Evolutionary conservation across 2,329 filamentous ascomycete species (phyloP), one percentile per base, ranked within the genome.

Genomic region (Aspergillus fumigatiaffinis): DNA sequence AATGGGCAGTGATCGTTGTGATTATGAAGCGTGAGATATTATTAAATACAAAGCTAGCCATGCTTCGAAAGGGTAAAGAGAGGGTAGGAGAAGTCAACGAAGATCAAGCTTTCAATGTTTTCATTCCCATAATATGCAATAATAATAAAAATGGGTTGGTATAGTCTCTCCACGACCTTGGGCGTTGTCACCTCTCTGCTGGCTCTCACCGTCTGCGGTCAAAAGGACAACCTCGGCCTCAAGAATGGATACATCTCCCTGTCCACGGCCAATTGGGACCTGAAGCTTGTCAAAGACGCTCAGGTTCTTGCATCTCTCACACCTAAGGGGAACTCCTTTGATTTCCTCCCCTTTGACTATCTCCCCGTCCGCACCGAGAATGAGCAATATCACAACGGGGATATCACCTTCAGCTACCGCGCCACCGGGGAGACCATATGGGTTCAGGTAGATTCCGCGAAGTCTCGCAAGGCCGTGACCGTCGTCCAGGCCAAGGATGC

Each of bases 381-480:
- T 57, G 79, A 79, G 3, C 79, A 84, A 58, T 84, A 86, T 59
- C 84, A 86, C 65, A 80, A 81, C 63, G 84, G 84, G 3, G 84
- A 86, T 50, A 72, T 86, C 42, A 84, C 81, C 0, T 76, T 82
- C 48, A 78, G 82, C 12, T 86, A 83, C 64, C 80, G 82, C n/a
- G 61, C 70, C 2, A 67, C 66, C 1, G 74, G 72, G 4, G 54
- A 57, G 12, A 67, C 60, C 1, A 52, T 62, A 2, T 86, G 84
- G 83, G 76, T 71, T 2, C 69, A 73, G 10, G 76, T 75, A 10
- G 77, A 84, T 61, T 80, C 82, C 3, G 76, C 82, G 0, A 62
- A 70, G 1, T 63, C 71, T 10, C 75, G 80, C 10, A 68, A 69
- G 12, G 61, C 74, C 1, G 73, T 80, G 23, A 69, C 66, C 2